phyloP scores from a whole-genome alignment of 108 stramenopile species.

The Asterionellopsis glacialis region DNA sequence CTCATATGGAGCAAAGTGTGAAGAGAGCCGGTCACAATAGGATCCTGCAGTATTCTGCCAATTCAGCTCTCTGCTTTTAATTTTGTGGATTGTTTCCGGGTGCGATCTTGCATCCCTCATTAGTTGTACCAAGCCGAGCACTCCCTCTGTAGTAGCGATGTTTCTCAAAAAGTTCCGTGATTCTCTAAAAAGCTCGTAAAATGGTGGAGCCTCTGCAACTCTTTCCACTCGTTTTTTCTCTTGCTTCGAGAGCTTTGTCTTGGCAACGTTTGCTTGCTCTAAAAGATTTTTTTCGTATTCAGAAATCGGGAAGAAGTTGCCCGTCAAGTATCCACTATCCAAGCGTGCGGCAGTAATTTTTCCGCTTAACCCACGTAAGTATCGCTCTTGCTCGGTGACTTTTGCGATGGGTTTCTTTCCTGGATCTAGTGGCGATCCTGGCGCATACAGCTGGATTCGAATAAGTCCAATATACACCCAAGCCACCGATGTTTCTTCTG shows the following conservation, averaged over 20 bases:
- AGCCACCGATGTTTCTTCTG: conserved; percentile 18
- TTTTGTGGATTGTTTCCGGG: conserved; percentile 5
- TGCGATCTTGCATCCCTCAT: conserved; percentile 13
- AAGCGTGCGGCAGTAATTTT: conserved; percentile 53
- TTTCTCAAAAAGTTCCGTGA: conserved; percentile 58
- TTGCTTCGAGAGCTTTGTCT: conserved; percentile 33
- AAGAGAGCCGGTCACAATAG: conserved; percentile 57
- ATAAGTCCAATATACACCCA: conserved; percentile 73
- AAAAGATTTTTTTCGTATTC: conserved; percentile 13
- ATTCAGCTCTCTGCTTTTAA: conserved; percentile 45
- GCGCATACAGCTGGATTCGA: conserved; percentile 66
- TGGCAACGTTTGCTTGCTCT: conserved; percentile 2
- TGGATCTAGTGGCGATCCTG: conserved; percentile 91
- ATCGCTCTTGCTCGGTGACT: conserved; percentile 44
- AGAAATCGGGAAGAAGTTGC: conserved; percentile 43
- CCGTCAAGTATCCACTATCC: conserved; percentile 45
- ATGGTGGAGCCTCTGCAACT: conserved; percentile 46
- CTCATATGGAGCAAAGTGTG: conserved; percentile 57
- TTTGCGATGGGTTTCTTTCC: conserved; percentile 81
- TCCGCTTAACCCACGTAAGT: conserved; percentile 32
- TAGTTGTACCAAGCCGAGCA: conserved; percentile 34
- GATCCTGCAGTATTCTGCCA: conserved; percentile 75
- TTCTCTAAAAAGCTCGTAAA: conserved; percentile 74
- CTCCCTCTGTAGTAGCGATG: conserved; percentile 28
- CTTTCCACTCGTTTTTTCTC: conserved; percentile 79